Conservation (phyloP, 2,329 filamentous ascomycete genomes). For the Epicoccum sorghinum region DNA sequence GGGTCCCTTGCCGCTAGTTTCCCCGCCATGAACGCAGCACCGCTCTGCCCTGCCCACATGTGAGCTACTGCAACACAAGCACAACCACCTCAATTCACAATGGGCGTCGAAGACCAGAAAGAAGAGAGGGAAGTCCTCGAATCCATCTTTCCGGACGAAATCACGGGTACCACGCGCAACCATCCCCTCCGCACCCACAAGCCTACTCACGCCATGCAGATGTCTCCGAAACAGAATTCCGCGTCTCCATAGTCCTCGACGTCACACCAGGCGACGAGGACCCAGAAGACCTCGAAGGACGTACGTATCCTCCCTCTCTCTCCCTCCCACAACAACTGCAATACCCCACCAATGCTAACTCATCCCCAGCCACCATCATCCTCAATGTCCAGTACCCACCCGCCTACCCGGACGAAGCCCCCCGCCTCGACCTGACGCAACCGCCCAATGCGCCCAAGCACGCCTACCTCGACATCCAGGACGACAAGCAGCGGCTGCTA, state of each 20-base stretch:
- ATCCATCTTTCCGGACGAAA: slow-evolving; percentile 97
- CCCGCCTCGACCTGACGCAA: slow-evolving; percentile 77
- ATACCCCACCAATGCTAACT: not conserved
- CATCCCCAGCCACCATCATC: slow-evolving; percentile 66
- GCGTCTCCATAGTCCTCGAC: slow-evolving; percentile 85
- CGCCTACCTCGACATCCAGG: slow-evolving; percentile 76
- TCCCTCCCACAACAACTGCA: too few relatives aligned
- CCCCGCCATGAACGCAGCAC: slow-evolving; percentile 17
- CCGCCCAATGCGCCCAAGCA: slow-evolving; percentile 73
- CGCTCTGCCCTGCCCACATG: slow-evolving; percentile 8
- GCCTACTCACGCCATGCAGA: slow-evolving; percentile 61
- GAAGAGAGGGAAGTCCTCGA: slow-evolving; percentile 98
- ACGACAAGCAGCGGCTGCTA: slow-evolving; percentile 78
- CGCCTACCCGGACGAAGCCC: slow-evolving; percentile 86
- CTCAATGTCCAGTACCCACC: slow-evolving; percentile 90
- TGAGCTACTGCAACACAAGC: slow-evolving; percentile 11
- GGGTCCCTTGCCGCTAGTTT: slow-evolving; percentile 8
- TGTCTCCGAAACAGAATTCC: slow-evolving; percentile 87
- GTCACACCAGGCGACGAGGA: slow-evolving; percentile 62
- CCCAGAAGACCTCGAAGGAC: slow-evolving; percentile 65
- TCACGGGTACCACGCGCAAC: slow-evolving; percentile 69
- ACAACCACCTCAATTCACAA: slow-evolving; percentile 28
- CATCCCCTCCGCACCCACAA: not conserved
- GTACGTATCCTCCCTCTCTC: slow-evolving; percentile 33
- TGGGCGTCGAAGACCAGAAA: slow-evolving; percentile 78